Evolutionary conservation across 2,329 filamentous ascomycete species (phyloP), one percentile per base, ranked within the genome.

Genomic region (Fusarium euwallaceae): DNA sequence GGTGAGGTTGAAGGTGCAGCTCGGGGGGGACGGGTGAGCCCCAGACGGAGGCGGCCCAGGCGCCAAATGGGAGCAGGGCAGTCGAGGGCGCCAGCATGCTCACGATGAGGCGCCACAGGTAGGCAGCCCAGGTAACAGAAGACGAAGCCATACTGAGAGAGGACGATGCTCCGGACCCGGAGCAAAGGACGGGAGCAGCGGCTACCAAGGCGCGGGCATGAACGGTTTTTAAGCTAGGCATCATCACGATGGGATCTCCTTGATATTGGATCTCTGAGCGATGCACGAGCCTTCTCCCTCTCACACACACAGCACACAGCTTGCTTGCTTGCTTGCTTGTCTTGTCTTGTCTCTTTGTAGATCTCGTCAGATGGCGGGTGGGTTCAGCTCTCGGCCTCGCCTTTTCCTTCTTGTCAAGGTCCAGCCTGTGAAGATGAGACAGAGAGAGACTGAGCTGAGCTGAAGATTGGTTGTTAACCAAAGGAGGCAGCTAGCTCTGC

Each of bases 21-120:
- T 78, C 77, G 8, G 71, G 67, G 11, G 71, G 74, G 17, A 79
- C 71, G 32, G 77, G 77, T 43, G 77, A 75, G 10, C 76, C 77
- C 70, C 76, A 79, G 48, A 79, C 73, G 9, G 77, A 77, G 34
- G 73, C 75, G 22, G 76, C 69, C 77, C 76, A 79, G 53, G 73
- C 67, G 37, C 76, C 77, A 63, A 79, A 66, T 32, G 67, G 73
- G 22, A 76, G 67, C 64, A 78, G 51, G 3, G 67, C 75, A 34
- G 71, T 72, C 34, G 77, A 77, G 61, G 72, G 77, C n/a, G 76
- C 77, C 59, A 78, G 39, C 61, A 79, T 71, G 60, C 66, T 65
- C 61, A 78, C 65, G 22, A 78, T 61, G 37, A 78, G 55, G 37
- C 68, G 74, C 77, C 74, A 78, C 3, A 79, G 29, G 51, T 76